phyloP scores from a whole-genome alignment of 176 grass and related monocot genomes.

The Rhynchospora tenuis region DNA sequence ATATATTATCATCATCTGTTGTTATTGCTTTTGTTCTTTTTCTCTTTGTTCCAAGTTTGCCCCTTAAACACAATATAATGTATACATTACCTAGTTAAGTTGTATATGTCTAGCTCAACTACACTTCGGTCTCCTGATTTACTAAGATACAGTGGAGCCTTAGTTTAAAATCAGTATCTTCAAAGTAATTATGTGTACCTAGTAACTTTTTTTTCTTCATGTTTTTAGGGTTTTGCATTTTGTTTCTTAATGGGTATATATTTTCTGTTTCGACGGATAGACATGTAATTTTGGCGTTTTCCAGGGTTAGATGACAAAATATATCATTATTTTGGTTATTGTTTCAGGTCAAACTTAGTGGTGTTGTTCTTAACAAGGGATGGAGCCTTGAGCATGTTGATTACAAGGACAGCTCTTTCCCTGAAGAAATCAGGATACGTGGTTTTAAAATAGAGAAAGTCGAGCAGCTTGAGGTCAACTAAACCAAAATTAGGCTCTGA shows the following conservation, averaged over 20 bases:
- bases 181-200: background rate
- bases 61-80: background rate
- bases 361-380: slow-evolving; percentile 37
- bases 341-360: slow-evolving; percentile 54
- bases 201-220: background rate
- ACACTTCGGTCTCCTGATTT: background rate
- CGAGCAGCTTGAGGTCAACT: slow-evolving; percentile 61
- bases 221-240: background rate
- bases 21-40: background rate
- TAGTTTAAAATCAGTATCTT: background rate
- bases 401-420: slow-evolving; percentile 58
- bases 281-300: background rate
- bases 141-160: background rate
- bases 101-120: background rate
- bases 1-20: background rate
- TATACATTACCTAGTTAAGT: no score
- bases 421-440: slow-evolving; percentile 67
- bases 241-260: background rate
- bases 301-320: background rate
- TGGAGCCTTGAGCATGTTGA: slow-evolving; percentile 52
- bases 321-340: background rate
- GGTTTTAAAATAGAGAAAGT: slow-evolving; percentile 79
- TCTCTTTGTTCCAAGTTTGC: background rate
- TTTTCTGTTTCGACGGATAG: background rate
- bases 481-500: slow-evolving; percentile 24